Evolutionary conservation across 177 flowering plant genomes (phyloP), one percentile per base, ranked within the genome.

Genomic region (Vitis hybrid): DNA sequence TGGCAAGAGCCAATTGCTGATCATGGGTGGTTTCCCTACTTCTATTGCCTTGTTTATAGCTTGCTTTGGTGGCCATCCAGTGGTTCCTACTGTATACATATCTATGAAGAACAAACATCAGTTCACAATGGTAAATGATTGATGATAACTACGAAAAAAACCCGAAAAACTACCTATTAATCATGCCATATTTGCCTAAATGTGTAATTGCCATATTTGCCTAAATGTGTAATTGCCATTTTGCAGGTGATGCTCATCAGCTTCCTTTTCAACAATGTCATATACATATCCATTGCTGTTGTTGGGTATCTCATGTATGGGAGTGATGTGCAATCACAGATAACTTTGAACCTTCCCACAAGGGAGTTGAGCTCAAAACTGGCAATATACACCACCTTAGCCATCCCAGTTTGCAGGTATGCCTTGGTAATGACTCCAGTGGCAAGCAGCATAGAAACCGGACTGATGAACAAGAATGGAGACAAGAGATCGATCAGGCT

Each of bases 1-100:
- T 15, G 65, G 51, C 51, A 40, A 62, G 21, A 51, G 65, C 11
- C n/a, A 19, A 35, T 3, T 40, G 9, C 6, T 62, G 11, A 17
- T 35, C 14, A 35, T 46, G 21, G 7, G 46, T 14, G 65, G 21
- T 35, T 6, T 62, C 12, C 65, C 65, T 7, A 62, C 65, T 62
- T 49, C 65, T 5, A 18, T 62, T 5, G 46, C 51, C 46, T 46
- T 62, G 51, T 62, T 35, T 17, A 62, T 51, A 3, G 40, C 46
- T 24, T 62, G 65, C 51, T 62, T 35, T 46, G 65, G 65, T 15
- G 50, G 51, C 12, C 65, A 62, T 62, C 51, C 65, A 4, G 21
- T 62, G 51, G n/a, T 62, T 11, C 65, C 65, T 62, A 27, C 64
- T 7, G 35, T 60, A 2, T 60, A 60, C 17, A 3, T 48, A 0